Percentiles rank a stretch among this genome's conserved stretches.
Evolutionary conservation across 805 yeast genomes (phyloP).

Genomic region (Sungouiella blattae): DNA sequence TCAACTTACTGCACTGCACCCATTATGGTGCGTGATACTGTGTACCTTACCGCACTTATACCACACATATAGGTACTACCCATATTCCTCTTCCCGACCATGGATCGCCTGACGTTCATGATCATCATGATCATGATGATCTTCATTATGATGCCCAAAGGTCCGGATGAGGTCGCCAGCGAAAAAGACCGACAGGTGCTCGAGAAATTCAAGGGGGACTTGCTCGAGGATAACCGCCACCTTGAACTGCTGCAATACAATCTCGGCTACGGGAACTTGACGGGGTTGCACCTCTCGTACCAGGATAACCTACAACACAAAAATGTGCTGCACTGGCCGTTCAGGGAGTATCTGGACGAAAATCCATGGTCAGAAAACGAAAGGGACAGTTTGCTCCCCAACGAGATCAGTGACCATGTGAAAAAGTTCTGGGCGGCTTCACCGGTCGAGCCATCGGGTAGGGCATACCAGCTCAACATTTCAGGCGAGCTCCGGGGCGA

Average conservation of each 20-base stretch:
- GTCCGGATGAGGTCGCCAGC: slow-evolving; percentile 26
- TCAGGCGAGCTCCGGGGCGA: slow-evolving; percentile 47
- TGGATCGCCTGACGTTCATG: slow-evolving; percentile 33
- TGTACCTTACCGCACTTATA: no score
- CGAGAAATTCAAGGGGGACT: slow-evolving; percentile 20
- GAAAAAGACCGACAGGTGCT: slow-evolving; percentile 24
- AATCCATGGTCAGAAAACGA: slow-evolving; percentile 45
- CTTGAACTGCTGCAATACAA: slow-evolving; percentile 42
- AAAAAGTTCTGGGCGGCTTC: slow-evolving; percentile 48
- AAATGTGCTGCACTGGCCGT: slow-evolving; percentile 54
- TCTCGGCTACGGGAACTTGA: slow-evolving; percentile 63
- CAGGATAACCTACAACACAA: slow-evolving; percentile 49
- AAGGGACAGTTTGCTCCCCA: slow-evolving; percentile 56
- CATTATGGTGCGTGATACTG: no score
- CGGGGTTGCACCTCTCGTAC: slow-evolving; percentile 69
- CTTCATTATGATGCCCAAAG: slow-evolving; percentile 29
- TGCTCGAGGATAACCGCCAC: slow-evolving; percentile 14
- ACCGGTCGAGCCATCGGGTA: slow-evolving; percentile 6
- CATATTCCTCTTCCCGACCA: slow-evolving; percentile 1
- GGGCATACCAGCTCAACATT: slow-evolving; percentile 41
- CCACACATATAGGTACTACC: no score
- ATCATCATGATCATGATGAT: slow-evolving; percentile 31
- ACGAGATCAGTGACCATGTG: slow-evolving; percentile 48
- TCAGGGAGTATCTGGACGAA: slow-evolving; percentile 44
- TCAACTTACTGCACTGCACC: no score